Conservation (phyloP, 2,329 filamentous ascomycete species). For the Bipolaris zeicola region DNA sequence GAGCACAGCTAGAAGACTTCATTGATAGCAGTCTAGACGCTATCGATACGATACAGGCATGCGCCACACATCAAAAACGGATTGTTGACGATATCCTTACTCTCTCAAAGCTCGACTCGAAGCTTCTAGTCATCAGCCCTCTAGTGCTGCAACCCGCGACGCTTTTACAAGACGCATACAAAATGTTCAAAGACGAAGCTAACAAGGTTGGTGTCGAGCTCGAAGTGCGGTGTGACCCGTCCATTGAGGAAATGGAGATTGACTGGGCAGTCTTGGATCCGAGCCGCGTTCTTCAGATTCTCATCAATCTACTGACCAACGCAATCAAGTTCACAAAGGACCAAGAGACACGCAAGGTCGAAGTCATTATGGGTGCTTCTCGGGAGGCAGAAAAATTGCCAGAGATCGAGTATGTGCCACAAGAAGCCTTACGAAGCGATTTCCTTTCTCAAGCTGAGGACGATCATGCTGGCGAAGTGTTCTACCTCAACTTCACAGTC, state of each 20-base stretch:
- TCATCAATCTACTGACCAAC: conserved; percentile 41
- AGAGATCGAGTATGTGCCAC: conserved; percentile 12
- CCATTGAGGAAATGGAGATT: conserved; percentile 16
- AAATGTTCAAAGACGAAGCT: conserved; percentile 33
- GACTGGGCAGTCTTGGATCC: conserved; percentile 22
- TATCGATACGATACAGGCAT: conserved; percentile 34
- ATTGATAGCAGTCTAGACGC: conserved; percentile 20
- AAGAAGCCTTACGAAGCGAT: conserved; percentile 3
- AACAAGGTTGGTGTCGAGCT: conserved; percentile 17
- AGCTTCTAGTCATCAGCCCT: conserved; percentile 30
- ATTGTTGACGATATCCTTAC: conserved; percentile 36
- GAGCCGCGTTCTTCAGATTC: conserved; percentile 26
- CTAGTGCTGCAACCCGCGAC: conserved; percentile 18
- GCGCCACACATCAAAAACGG: conserved; percentile 38
- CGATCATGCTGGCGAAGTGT: conserved; percentile 8
- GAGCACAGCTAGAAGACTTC: conserved; percentile 8
- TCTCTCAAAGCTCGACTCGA: conserved; percentile 27
- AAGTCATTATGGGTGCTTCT: conserved; percentile 12
- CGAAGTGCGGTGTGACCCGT: conserved; percentile 15
- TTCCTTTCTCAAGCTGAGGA: conserved; percentile 5
- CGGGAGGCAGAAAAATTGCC: conserved; percentile 2
- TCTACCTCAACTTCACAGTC: conserved; percentile 18
- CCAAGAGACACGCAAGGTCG: conserved; percentile 8
- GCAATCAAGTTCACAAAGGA: conserved; percentile 41
- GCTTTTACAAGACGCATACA: conserved; percentile 25